Evolutionary conservation across 768 basidiomycete genomes (phyloP), one percentile per base, ranked within the genome.

Genomic region (Terana coerulea): DNA sequence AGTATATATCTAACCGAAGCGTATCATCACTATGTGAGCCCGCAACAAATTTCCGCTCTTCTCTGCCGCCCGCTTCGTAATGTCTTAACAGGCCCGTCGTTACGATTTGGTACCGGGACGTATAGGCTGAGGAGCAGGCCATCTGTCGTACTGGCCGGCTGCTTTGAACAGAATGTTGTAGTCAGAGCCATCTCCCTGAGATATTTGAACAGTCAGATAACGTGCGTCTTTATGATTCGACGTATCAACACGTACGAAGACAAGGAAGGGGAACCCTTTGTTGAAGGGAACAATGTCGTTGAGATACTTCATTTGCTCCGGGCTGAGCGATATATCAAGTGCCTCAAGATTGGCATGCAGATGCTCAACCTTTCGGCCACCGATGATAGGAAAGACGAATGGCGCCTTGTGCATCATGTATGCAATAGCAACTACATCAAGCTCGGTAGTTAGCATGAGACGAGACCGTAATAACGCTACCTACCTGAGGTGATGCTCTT

Each of bases 401-500:
- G 73, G 71, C 2, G 72, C 65, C 58, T 79, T 80, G 25, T 77
- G 74, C 63, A 80, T 63, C 9, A 79, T 61, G 49, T 78, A 79
- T 11, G 76, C 75, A 47, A 80, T 74, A 4, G 76, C 75, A 2
- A 77, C 75, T 73, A 35, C 25, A 9, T 26, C 9, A 12, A 8
- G 25, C 21, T 9, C 35, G 4, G n/a, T 30, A 25, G 22, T 24
- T 34, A 37, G 21, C 8, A 7, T 14, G 2, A 14, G 34, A 22
- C 26, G n/a, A 10, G 21, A 19, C 10, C 7, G 19, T 44, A 19
- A 30, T 26, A 6, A 60, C 57, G 66, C 59, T 29, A 41, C 28
- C 5, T 12, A 40, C 30, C 22, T 24, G 39, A 30, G 28, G 54
- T 30, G 25, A 21, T 25, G 3, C 7, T 17, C 36, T 39, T 47